These are phyloP conservation scores for Nymphaea colorata DNA, from an alignment of 164 flowering plant species.

Conservation along the genomic window DNA sequence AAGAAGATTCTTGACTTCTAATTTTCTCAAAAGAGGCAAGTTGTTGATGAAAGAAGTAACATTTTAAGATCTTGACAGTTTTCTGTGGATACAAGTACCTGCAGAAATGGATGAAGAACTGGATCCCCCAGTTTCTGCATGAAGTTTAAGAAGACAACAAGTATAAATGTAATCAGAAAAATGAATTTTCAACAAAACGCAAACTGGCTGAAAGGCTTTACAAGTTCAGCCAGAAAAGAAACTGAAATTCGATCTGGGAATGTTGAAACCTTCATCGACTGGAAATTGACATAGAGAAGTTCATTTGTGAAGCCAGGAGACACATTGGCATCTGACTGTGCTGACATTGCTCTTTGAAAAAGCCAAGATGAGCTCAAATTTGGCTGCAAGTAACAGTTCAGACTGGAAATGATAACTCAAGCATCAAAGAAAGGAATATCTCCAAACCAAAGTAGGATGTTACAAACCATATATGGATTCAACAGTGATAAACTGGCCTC, in stretches of 20 bases:
- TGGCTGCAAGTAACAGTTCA: slow-evolving; percentile 41
- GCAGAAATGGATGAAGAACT: slow-evolving; percentile 89
- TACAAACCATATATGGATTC: slow-evolving; percentile 90
- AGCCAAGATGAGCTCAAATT: slow-evolving; percentile 91
- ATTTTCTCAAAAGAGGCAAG: not conserved
- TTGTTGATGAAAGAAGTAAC: not conserved
- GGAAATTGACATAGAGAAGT: slow-evolving; percentile 68
- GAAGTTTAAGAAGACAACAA: not conserved
- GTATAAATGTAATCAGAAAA: slow-evolving; percentile 1
- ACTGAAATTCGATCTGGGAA: not conserved
- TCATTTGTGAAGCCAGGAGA: slow-evolving; percentile 72
- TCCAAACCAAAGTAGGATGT: not conserved
- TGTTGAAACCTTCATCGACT: slow-evolving; percentile 64
- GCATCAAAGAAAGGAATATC: not conserved
- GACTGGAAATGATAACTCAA: not conserved
- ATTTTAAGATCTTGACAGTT: no score
- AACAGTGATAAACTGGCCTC: slow-evolving; percentile 62
- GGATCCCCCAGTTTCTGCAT: slow-evolving; percentile 87
- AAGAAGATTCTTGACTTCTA: not conserved
- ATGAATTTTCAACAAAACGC: not conserved
- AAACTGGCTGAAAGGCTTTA: not conserved
- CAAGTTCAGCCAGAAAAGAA: no score
- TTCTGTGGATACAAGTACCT: no score
- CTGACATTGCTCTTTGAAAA: slow-evolving; percentile 98
- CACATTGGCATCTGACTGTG: slow-evolving; percentile 48